Evolutionary conservation across 2,329 filamentous ascomycete genomes (phyloP).

Genomic region (Macrophomina tecta): DNA sequence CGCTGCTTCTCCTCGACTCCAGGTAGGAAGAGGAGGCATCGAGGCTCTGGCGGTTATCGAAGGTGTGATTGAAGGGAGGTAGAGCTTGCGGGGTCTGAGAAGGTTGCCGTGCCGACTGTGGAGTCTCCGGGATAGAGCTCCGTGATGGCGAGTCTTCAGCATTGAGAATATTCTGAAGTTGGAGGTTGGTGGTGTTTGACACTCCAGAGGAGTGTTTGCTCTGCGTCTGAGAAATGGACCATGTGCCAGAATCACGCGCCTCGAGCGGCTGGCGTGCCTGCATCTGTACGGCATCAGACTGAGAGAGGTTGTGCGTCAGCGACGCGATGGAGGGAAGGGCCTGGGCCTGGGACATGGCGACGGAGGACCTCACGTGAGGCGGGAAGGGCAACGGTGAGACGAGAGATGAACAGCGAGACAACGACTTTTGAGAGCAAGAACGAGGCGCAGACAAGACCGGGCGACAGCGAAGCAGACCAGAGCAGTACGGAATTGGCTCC

Average conservation of each 20-base stretch:
- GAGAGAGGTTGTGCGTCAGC: slow-evolving; percentile 42
- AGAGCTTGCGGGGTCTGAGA: slow-evolving; percentile 48
- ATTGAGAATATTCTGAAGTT: slow-evolving; percentile 57
- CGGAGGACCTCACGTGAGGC: slow-evolving; percentile 22
- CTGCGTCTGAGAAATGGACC: slow-evolving; percentile 65
- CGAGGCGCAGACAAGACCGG: neutral
- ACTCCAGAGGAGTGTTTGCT: slow-evolving; percentile 55
- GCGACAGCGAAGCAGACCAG: neutral
- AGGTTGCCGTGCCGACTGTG: slow-evolving; percentile 45
- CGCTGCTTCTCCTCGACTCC: slow-evolving; percentile 74
- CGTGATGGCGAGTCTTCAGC: slow-evolving; percentile 57
- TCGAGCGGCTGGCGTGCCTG: slow-evolving; percentile 43
- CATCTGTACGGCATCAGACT: slow-evolving; percentile 41
- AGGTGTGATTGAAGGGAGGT: slow-evolving; percentile 64
- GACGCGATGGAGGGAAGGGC: slow-evolving; percentile 47
- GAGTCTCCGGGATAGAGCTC: slow-evolving; percentile 50
- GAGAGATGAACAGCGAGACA: neutral
- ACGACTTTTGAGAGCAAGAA: neutral
- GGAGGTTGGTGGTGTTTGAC: slow-evolving; percentile 54
- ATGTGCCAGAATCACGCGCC: slow-evolving; percentile 64
- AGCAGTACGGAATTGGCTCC: slow-evolving; percentile 1
- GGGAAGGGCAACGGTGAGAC: neutral
- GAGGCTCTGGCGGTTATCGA: slow-evolving; percentile 55
- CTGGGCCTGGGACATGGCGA: slow-evolving; percentile 39
- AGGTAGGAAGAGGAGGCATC: slow-evolving; percentile 55